Percentiles rank a stretch among this genome's conserved stretches.
Evolutionary conservation across 805 yeast species (phyloP).

Genomic region (Myxozyma udenii): DNA sequence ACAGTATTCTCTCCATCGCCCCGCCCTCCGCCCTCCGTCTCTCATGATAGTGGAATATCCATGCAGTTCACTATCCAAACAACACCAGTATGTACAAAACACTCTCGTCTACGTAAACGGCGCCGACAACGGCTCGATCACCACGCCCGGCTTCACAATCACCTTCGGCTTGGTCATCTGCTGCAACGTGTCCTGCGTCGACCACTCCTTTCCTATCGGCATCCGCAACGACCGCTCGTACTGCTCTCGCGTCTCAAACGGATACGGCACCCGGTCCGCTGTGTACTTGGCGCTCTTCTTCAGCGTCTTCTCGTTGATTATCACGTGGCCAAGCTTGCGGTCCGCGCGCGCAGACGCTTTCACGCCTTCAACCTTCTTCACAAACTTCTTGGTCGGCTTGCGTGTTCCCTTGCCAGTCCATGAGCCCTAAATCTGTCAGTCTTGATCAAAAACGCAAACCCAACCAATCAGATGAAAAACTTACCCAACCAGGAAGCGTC

Average conservation of each 20-base stretch:
- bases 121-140: constrained; percentile 86
- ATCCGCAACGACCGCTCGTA: constrained; percentile 88
- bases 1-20: no score
- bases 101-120: constrained; percentile 60
- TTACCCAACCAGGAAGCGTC: constrained; percentile 85
- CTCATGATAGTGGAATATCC: no score
- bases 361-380: constrained; percentile 74
- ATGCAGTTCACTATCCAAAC: no score
- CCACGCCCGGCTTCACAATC: constrained; percentile 79
- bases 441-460: neutral
- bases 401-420: constrained; percentile 76
- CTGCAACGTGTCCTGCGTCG: constrained; percentile 81
- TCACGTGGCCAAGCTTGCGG: constrained; percentile 70
- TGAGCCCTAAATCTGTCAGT: constrained; percentile 49
- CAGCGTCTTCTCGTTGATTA: constrained; percentile 81
- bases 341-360: constrained; percentile 74
- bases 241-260: constrained; percentile 88
- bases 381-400: constrained; percentile 53
- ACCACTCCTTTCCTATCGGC: constrained; percentile 99
- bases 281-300: constrained; percentile 83
- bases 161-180: constrained; percentile 85
- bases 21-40: no score
- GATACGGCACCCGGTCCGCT: constrained; percentile 89
- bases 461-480: neutral
- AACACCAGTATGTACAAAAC: no score